Conservation (phyloP, 768 basidiomycete genomes). For the Lactarius psammicola region DNA sequence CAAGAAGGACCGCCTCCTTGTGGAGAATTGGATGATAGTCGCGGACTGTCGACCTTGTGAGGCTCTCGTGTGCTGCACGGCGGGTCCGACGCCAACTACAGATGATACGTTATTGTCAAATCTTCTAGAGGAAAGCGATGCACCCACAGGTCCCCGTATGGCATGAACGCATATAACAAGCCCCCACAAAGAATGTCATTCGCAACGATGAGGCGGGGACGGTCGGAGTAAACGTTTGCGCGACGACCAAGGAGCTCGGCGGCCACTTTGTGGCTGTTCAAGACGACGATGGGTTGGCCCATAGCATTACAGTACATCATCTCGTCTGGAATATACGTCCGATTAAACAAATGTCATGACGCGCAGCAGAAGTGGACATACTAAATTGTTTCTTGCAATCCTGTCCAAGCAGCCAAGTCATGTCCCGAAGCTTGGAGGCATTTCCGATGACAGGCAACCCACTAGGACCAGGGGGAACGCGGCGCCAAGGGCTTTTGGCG, state of each 20-base stretch:
- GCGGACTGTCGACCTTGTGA: conserved; percentile 7
- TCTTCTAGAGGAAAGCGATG: not conserved
- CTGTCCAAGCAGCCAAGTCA: not conserved
- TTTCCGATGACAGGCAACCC: conserved; percentile 8
- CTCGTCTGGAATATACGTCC: not conserved
- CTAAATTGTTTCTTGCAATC: conserved; percentile 4
- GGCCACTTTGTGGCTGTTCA: conserved; percentile 36
- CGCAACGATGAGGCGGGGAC: conserved; percentile 35
- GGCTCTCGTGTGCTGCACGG: conserved; percentile 15
- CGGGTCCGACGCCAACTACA: conserved; percentile 15
- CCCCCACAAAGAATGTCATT: conserved; percentile 38
- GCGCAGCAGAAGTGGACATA: not conserved
- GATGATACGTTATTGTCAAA: not conserved
- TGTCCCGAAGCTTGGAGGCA: conserved; percentile 4
- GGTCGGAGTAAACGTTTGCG: conserved; percentile 31
- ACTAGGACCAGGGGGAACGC: conserved; percentile 10
- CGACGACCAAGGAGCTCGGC: conserved; percentile 42
- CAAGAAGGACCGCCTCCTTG: conserved; percentile 12
- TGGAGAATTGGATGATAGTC: conserved; percentile 6
- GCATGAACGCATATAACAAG: conserved; percentile 32
- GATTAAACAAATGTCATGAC: not conserved
- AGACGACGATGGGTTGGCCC: conserved; percentile 30
- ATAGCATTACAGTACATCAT: conserved; percentile 7
- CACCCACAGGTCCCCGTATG: conserved; percentile 30
- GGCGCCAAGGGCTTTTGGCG: conserved; percentile 11